Evolutionary conservation across 768 basidiomycete species (phyloP).

Genomic region (Lepiota brunneoincarnata): DNA sequence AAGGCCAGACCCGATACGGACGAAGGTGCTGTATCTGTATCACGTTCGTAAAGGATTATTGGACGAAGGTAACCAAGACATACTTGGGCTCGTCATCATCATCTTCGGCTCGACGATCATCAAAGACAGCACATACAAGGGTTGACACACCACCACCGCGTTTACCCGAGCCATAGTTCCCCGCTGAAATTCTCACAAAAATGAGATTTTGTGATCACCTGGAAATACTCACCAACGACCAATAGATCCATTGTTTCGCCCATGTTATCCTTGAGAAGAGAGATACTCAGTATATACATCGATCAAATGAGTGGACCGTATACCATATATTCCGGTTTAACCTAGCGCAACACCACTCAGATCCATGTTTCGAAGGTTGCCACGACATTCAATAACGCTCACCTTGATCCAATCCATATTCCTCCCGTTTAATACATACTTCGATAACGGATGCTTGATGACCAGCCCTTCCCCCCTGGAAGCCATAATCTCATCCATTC

Average conservation of each 20-base stretch:
- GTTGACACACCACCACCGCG: constrained; percentile 89
- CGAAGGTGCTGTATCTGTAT: constrained; percentile 79
- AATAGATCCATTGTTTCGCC: constrained; percentile 92
- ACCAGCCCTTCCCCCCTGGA: constrained; percentile 90
- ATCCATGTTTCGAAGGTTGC: neutral
- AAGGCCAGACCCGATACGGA: constrained; percentile 88
- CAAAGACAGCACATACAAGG: constrained; percentile 85
- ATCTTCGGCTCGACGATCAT: constrained; percentile 56
- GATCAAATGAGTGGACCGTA: constrained; percentile 11
- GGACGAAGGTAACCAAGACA: constrained; percentile 12
- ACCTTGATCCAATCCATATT: constrained; percentile 95
- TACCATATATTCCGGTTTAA: constrained; percentile 89
- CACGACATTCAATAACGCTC: constrained; percentile 10
- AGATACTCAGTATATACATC: neutral
- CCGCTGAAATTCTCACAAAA: constrained; percentile 46
- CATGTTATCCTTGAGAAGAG: constrained; percentile 67
- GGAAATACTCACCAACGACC: constrained; percentile 65
- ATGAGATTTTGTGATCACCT: neutral
- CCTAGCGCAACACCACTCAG: constrained; percentile 32
- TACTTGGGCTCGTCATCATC: constrained; percentile 69
- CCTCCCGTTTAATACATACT: constrained; percentile 84
- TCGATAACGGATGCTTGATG: constrained; percentile 78
- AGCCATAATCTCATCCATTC: constrained; percentile 83
- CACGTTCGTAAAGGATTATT: neutral
- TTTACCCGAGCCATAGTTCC: constrained; percentile 84